Conservation (phyloP, 192 early-diverging fungal species). For the Coemansia sp. region DNA sequence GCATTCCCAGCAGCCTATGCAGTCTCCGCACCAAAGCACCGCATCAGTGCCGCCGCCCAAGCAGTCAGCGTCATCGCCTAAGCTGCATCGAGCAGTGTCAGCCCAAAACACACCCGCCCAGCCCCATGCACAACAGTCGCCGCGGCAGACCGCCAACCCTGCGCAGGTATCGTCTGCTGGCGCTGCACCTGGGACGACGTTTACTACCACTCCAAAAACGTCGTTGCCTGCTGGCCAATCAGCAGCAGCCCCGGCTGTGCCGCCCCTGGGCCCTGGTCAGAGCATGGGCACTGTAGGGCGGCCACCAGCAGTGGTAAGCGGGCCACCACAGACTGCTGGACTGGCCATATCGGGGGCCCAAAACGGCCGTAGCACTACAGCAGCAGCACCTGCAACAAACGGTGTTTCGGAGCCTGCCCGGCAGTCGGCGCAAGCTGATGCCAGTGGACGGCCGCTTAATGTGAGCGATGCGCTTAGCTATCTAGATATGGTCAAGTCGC, state of each 20-base stretch:
- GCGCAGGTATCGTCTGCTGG: constrained; percentile 9
- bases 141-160: constrained; percentile 7
- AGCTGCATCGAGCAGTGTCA: constrained; percentile 33
- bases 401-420: neutral
- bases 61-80: constrained; percentile 29
- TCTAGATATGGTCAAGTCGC: constrained; percentile 91
- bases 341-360: constrained; percentile 12
- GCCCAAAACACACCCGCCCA: constrained; percentile 31
- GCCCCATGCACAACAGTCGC: constrained; percentile 22
- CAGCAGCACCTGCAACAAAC: neutral
- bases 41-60: constrained; percentile 41
- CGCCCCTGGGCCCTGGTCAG: constrained; percentile 13
- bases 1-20: constrained; percentile 17
- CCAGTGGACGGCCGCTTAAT: constrained; percentile 42
- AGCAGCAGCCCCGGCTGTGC: constrained; percentile 10
- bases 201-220: constrained; percentile 18
- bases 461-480: constrained; percentile 95
- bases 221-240: neutral
- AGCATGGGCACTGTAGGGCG: constrained; percentile 17
- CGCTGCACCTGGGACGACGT: constrained; percentile 4
- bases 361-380: neutral
- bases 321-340: constrained; percentile 3
- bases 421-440: constrained; percentile 23
- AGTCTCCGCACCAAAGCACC: constrained; percentile 44
- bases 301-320: neutral